Conservation (phyloP, 2,329 filamentous ascomycete species). For the Claviceps africana region DNA sequence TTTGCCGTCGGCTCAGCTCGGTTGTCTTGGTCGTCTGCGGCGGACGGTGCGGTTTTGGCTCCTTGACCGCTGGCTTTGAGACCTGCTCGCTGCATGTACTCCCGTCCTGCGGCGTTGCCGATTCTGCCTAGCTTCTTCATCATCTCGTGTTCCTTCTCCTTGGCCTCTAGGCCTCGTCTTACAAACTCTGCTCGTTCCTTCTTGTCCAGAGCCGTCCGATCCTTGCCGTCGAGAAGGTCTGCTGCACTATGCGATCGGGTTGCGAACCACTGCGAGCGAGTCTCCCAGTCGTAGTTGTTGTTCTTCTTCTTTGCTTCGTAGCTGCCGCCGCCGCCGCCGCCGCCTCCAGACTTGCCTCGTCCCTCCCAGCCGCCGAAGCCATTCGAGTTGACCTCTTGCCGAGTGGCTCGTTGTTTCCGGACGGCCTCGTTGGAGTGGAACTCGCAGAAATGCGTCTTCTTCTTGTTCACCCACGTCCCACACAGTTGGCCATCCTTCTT, state of each 20-base stretch:
- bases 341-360: constrained; percentile 16
- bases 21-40: constrained; percentile 9
- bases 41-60: neutral
- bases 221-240: constrained; percentile 51
- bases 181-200: constrained; percentile 52
- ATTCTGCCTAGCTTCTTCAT: constrained; percentile 51
- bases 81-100: constrained; percentile 48
- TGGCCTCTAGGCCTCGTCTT: constrained; percentile 47
- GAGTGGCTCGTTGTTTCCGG: constrained; percentile 46
- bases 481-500: constrained; percentile 77
- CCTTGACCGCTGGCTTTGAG: constrained; percentile 6
- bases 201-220: constrained; percentile 40
- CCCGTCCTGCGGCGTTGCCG: constrained; percentile 51
- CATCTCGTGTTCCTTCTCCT: constrained; percentile 60
- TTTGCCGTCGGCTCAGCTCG: constrained; percentile 19
- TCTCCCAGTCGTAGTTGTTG: constrained; percentile 41
- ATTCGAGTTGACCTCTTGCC: constrained; percentile 70
- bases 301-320: constrained; percentile 11
- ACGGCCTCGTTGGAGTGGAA: constrained; percentile 79
- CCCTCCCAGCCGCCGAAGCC: constrained; percentile 26
- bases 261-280: constrained; percentile 44
- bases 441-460: constrained; percentile 82
- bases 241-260: constrained; percentile 39
- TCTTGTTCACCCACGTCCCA: constrained; percentile 71
- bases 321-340: neutral